Evolutionary conservation across 2,329 filamentous ascomycete genomes (phyloP).

Genomic region (Neonectria faginata): DNA sequence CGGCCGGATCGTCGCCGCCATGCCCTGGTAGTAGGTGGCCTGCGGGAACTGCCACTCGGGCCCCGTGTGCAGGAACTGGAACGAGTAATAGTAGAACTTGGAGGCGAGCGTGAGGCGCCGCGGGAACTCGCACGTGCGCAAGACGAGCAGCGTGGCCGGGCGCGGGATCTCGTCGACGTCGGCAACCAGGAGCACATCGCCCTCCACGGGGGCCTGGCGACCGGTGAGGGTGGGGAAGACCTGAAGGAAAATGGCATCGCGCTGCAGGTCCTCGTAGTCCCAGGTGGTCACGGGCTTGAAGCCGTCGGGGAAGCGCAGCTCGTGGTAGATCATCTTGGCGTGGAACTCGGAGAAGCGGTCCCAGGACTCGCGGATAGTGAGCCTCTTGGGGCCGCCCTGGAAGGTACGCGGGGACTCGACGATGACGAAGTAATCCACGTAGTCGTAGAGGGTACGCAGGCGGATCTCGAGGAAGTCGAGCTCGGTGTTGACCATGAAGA

Average conservation of each 20-base stretch:
- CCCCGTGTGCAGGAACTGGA: conserved; percentile 60
- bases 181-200: conserved; percentile 69
- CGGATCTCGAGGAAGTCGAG: conserved; percentile 75
- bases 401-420: conserved; percentile 71
- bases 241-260: conserved; percentile 68
- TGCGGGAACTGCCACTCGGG: conserved; percentile 68
- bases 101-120: conserved; percentile 63
- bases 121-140: conserved; percentile 65
- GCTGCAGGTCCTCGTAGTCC: conserved; percentile 65
- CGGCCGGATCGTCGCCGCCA: conserved; percentile 62
- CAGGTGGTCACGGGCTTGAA: conserved; percentile 56
- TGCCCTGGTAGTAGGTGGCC: conserved; percentile 63
- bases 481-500: conserved; percentile 72
- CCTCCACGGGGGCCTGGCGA: conserved; percentile 54
- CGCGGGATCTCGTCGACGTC: conserved; percentile 72
- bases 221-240: conserved; percentile 63
- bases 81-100: conserved; percentile 69
- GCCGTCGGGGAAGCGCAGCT: conserved; percentile 59
- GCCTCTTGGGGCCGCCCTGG: conserved; percentile 66
- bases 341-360: conserved; percentile 63
- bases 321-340: conserved; percentile 71
- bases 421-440: conserved; percentile 74
- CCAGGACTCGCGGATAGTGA: conserved; percentile 65
- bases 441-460: conserved; percentile 65
- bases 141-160: conserved; percentile 60